Percentiles rank a stretch among this genome's conserved stretches.
These are phyloP conservation scores for Picochlorum sp. DNA, from an alignment of 139 green algal genomes.

Conservation along the genomic window DNA sequence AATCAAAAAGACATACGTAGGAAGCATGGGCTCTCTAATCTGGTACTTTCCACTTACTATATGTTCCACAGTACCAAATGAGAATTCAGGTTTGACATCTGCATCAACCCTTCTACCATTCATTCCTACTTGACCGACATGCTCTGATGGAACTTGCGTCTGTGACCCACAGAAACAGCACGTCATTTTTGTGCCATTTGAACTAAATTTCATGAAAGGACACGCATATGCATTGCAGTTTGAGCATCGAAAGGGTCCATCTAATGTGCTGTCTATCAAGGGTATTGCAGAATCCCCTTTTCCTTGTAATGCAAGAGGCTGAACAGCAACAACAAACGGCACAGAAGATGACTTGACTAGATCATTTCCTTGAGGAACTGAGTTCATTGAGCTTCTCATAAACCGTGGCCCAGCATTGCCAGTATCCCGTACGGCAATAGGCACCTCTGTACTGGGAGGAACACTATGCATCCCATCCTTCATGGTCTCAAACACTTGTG, in stretches of 20 bases:
- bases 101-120: slow-evolving; percentile 55
- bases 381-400: slow-evolving; percentile 75
- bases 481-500: slow-evolving; percentile 63
- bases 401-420: slow-evolving; percentile 64
- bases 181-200: slow-evolving; percentile 51
- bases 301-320: slow-evolving; percentile 69
- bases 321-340: slow-evolving; percentile 73
- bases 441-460: slow-evolving; percentile 26
- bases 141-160: slow-evolving; percentile 47
- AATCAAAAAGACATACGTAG: slow-evolving; percentile 77
- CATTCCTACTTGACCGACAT: slow-evolving; percentile 60
- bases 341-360: slow-evolving; percentile 64
- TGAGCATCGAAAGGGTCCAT: slow-evolving; percentile 69
- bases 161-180: slow-evolving; percentile 70
- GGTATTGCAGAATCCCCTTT: slow-evolving; percentile 62
- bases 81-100: slow-evolving; percentile 64
- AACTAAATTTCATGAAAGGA: slow-evolving; percentile 67
- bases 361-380: slow-evolving; percentile 61
- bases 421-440: slow-evolving; percentile 54
- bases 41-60: slow-evolving; percentile 57
- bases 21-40: slow-evolving; percentile 65
- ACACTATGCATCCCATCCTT: slow-evolving; percentile 23
- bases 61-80: slow-evolving; percentile 63
- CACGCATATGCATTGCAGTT: slow-evolving; percentile 88
- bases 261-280: slow-evolving; percentile 67